Evolutionary conservation across 2,329 filamentous ascomycete genomes (phyloP).

Genomic region (Calonectria naviculata): DNA sequence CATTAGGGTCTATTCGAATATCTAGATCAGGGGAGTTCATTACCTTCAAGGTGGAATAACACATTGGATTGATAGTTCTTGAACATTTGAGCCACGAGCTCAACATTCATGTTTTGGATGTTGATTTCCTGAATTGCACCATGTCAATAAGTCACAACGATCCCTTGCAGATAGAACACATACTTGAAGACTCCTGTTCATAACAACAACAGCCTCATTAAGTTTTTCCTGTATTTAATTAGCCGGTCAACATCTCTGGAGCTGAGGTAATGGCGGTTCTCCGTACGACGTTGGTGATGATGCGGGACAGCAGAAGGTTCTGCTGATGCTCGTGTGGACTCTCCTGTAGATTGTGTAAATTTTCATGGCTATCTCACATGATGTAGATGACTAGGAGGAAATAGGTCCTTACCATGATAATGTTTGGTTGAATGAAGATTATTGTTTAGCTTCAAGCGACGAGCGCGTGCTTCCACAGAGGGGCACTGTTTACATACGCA

Average conservation of each 20-base stretch:
- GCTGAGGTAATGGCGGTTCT: background rate
- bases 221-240: conserved; percentile 81
- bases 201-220: conserved; percentile 90
- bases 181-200: conserved; percentile 93
- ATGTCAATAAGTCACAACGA: conserved; percentile 8
- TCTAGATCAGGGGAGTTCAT: conserved; percentile 15
- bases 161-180: background rate
- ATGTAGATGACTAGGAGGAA: background rate
- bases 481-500: conserved; percentile 37
- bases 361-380: background rate
- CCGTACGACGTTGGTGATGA: conserved; percentile 96
- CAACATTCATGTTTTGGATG: conserved; percentile 98
- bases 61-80: conserved; percentile 99
- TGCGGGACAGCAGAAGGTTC: conserved; percentile 89
- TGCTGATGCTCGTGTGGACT: conserved; percentile 98
- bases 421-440: background rate
- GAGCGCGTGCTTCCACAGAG: conserved; percentile 9
- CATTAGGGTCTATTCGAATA: conserved; percentile 9
- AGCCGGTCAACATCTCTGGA: background rate
- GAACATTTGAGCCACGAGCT: conserved; percentile 99
- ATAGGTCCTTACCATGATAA: conserved; percentile 12
- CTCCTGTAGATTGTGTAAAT: conserved; percentile 65
- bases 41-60: conserved; percentile 96
- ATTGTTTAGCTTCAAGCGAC: background rate
- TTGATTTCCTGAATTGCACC: conserved; percentile 82